Conservation (phyloP, 2,329 filamentous ascomycete genomes). For the Claviceps arundinis region DNA sequence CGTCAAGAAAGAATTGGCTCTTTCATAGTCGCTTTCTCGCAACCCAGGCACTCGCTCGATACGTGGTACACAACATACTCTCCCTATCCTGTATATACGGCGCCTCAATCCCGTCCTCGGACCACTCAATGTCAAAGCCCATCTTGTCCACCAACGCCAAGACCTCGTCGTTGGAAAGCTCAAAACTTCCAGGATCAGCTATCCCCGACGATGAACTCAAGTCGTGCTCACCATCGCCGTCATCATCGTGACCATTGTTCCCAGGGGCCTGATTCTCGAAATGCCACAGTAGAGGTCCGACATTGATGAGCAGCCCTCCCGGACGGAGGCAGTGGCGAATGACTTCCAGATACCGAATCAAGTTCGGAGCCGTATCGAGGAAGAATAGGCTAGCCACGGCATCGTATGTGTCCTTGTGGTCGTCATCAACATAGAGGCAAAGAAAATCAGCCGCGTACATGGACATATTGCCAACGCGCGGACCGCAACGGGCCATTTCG, state of each 20-base stretch:
- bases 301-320: constrained; percentile 75
- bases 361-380: constrained; percentile 88
- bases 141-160: constrained; percentile 57
- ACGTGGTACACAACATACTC: constrained; percentile 79
- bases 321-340: constrained; percentile 64
- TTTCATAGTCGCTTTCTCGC: constrained; percentile 48
- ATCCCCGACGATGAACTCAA: constrained; percentile 50
- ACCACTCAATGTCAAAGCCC: constrained; percentile 62
- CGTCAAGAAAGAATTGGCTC: background rate
- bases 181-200: constrained; percentile 78
- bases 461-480: constrained; percentile 54
- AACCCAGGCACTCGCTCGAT: constrained; percentile 73
- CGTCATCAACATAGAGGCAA: constrained; percentile 59
- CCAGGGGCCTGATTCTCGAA: constrained; percentile 65
- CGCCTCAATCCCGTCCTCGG: constrained; percentile 46
- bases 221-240: constrained; percentile 37
- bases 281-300: constrained; percentile 90
- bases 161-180: constrained; percentile 83
- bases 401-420: constrained; percentile 53
- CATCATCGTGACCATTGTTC: constrained; percentile 38
- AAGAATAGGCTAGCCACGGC: constrained; percentile 89
- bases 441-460: constrained; percentile 94
- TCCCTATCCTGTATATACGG: constrained; percentile 78
- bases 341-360: constrained; percentile 79
- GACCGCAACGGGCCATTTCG: constrained; percentile 27